Base-by-base conservation (phyloP, 495 filamentous ascomycete species). In the Xylaria castorea region DNA sequence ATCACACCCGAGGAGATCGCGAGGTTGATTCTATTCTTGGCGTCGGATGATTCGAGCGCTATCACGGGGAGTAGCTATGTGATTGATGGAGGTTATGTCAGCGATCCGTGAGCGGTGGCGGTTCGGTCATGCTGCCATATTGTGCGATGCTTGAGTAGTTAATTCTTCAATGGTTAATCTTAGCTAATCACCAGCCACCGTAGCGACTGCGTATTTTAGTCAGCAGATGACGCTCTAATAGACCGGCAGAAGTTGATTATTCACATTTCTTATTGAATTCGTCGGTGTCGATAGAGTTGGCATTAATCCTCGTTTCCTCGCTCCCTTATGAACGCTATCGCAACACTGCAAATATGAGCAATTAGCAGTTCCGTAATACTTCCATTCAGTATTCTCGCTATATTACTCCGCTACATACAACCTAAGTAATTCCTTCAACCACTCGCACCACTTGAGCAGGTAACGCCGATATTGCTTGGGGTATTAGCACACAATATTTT, bases 401-500 rank as follows among this genome's bases (percentile, higher is more conserved):
- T 42, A 36, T 36, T 5, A 25, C 0, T 11, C 36, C 9, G 6
- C 36, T 38, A 25, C 22, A 63, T 30, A 27, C 16, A 5, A 32
- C 42, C 12, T 32, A 25, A 20, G 8, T 22, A 30, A 58, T 30
- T 25, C 8, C 22, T 55, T 74, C 63, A 80, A n/a, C 83, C 83
- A 34, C 82, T 83, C 3, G 83, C 83, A 4, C 83, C 84, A 22
- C 77, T 73, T 0, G 80, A 80, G 74, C 84, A 84, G 32, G 75
- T 80, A 8, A 84, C 76, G 14, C 83, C 83, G 38, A 82, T 44
- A 66, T 60, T 66, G 9, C 74, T 77, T 8, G 79, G 79, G 0
- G 81, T 85, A 74, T 83, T 84, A n/a, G 81, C 80, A 75, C 83
- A 85, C 53, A 82, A 70, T 20, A 83, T 74, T 64, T 82, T 66